Conservation (phyloP, 192 early-diverging fungal species). For the Umbelopsis ramanniana region DNA sequence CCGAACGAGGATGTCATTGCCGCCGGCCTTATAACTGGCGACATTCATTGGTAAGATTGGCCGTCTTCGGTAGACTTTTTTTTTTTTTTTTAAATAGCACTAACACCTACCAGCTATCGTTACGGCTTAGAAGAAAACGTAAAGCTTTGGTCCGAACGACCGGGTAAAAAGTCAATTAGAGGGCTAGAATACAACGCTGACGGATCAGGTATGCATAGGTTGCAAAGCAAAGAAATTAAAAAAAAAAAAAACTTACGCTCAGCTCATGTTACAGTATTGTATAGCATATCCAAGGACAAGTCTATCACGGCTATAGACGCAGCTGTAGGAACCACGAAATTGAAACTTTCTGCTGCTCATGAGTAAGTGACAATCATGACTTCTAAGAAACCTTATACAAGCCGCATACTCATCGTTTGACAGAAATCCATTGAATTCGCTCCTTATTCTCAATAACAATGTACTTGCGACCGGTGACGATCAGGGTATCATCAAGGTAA, state of each 20-base stretch:
- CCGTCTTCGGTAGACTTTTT: background rate
- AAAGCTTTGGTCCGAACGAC: constrained; percentile 53
- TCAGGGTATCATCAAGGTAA: constrained; percentile 81
- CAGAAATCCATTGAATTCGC: constrained; percentile 79
- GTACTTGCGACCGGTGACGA: constrained; percentile 95
- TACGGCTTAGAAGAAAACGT: constrained; percentile 40
- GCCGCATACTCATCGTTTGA: background rate
- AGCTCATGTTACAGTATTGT: constrained; percentile 55
- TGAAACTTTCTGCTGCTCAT: constrained; percentile 77
- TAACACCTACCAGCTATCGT: constrained; percentile 4
- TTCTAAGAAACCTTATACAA: background rate
- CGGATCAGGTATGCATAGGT: constrained; percentile 59
- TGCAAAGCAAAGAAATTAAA: background rate
- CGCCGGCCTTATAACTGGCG: constrained; percentile 73
- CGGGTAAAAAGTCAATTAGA: constrained; percentile 86
- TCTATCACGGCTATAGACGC: constrained; percentile 77
- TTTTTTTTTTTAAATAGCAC: background rate
- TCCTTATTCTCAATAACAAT: constrained; percentile 73
- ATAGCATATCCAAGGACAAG: constrained; percentile 82
- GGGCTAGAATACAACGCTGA: constrained; percentile 83
- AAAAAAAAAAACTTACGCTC: background rate
- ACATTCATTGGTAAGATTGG: constrained; percentile 64
- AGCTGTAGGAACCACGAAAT: constrained; percentile 64
- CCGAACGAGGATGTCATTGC: constrained; percentile 68
- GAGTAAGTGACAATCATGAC: constrained; percentile 50